Evolutionary conservation across 768 basidiomycete genomes (phyloP), one percentile per base, ranked within the genome.

Genomic region (Tulasnella sp.): DNA sequence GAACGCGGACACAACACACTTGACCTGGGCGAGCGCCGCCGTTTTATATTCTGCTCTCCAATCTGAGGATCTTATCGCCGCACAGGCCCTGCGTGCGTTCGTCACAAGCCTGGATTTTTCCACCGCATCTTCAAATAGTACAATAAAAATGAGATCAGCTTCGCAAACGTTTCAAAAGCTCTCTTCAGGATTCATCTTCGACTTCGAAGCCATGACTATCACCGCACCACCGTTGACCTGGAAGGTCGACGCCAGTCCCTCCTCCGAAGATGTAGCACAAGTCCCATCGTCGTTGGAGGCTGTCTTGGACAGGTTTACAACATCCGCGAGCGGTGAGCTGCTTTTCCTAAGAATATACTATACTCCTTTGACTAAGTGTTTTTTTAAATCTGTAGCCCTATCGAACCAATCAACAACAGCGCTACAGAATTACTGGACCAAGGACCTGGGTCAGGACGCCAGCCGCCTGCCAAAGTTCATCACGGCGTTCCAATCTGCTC

Each of bases 1-100:
- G 2, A 69, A 83, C 19, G 69, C 76, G 54, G 73, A 73, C 43
- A 77, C 79, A 13, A 80, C 79, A 63, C 74, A 80, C 32, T 80
- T 79, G 5, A 64, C 68, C 23, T 86, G 83, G 83, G 78, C 80
- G 0, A 78, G 79, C 67, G 68, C 78, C 4, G 79, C 81, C 17
- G 64, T 86, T 32, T 71, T 86, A 2, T 86, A 81, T 80, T 80
- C 79, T 64, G 68, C 80, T 10, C 71, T 80, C 3, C 72, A 77
- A 65, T 78, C 79, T 0, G 76, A 78, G 63, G 75, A 83, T 68
- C 54, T 71, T 4, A 65, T 65, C 24, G 67, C 74, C 4, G 70
- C 75, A 19, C 52, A 64, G 42, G 66, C 66, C 21, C 67, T 85
- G 63, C 78, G 76, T 59, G 60, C 71, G 3, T 83, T 79, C 63